A percentile compares a stretch with the other conserved stretches of the same genome.
Conservation (phyloP, 768 basidiomycete genomes). For the Candolleomyces efflorescens region DNA sequence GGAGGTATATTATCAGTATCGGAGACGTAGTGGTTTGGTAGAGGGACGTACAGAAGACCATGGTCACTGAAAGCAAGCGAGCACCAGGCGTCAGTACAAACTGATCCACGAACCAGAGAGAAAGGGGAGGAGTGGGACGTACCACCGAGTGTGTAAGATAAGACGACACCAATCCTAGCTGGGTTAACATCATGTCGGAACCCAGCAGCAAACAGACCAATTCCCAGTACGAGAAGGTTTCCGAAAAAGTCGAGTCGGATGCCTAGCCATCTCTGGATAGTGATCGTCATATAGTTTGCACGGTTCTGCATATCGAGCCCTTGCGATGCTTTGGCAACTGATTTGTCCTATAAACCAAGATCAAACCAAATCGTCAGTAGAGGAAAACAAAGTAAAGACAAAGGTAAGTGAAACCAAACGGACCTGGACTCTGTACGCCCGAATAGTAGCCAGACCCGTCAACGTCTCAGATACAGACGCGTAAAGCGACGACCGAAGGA, state of each 20-base stretch:
- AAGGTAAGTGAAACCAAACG: too few relatives aligned
- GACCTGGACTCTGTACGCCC: conserved; percentile 37
- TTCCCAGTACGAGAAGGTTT: conserved; percentile 64
- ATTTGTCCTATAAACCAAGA: conserved; percentile 28
- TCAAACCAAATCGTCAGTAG: too few relatives aligned
- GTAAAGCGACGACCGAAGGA: conserved; percentile 56
- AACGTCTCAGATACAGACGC: conserved; percentile 50
- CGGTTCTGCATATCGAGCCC: conserved; percentile 57
- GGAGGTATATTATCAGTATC: too few relatives aligned
- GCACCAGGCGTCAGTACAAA: neutral
- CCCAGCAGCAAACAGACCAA: conserved; percentile 64
- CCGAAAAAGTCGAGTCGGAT: conserved; percentile 64
- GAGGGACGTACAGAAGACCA: conserved; percentile 37
- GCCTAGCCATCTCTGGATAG: conserved; percentile 63
- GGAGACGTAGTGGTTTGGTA: too few relatives aligned
- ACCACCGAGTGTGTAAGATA: conserved; percentile 48
- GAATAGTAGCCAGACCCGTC: neutral
- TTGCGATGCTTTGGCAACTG: conserved; percentile 42
- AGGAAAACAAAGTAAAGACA: too few relatives aligned
- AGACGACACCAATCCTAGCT: conserved; percentile 50
- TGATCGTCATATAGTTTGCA: conserved; percentile 61
- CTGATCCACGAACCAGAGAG: neutral
- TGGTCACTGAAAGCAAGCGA: conserved; percentile 32
- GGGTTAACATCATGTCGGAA: conserved; percentile 40
- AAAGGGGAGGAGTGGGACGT: conserved; percentile 24